A percentile compares a stretch with the other conserved stretches of the same genome.
These are phyloP conservation scores for Xylaria sp. DNA, from an alignment of 2,329 filamentous ascomycete species.

Conservation along the genomic window DNA sequence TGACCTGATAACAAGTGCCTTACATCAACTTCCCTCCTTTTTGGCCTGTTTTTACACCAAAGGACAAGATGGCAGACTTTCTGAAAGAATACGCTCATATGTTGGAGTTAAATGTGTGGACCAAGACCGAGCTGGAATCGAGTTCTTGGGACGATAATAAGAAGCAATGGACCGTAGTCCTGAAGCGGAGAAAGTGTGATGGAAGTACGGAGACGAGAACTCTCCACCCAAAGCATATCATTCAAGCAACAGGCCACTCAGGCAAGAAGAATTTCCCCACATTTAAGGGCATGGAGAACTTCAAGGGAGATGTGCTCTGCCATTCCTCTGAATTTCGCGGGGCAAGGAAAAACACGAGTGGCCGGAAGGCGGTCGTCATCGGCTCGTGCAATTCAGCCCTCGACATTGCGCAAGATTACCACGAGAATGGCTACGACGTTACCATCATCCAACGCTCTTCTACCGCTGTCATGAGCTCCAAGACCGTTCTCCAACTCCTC, in stretches of 20 bases:
- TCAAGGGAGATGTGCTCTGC: conserved; percentile 64
- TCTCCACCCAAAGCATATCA: conserved; percentile 70
- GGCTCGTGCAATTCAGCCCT: conserved; percentile 70
- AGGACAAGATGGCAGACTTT: conserved; percentile 74
- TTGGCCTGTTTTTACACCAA: conserved; percentile 75
- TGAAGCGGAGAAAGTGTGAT: conserved; percentile 45
- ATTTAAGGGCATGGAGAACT: conserved; percentile 65
- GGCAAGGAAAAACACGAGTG: conserved; percentile 52
- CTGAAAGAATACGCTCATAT: conserved; percentile 70
- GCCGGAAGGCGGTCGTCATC: conserved; percentile 65
- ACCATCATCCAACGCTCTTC: conserved; percentile 70
- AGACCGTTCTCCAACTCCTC: conserved; percentile 62
- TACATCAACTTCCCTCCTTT: conserved; percentile 70
- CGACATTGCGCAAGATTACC: conserved; percentile 69
- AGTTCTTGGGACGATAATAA: conserved; percentile 60
- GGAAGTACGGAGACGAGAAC: conserved; percentile 59
- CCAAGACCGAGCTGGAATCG: conserved; percentile 58
- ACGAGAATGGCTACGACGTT: conserved; percentile 67
- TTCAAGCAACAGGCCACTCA: conserved; percentile 75
- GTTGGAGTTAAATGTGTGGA: conserved; percentile 75
- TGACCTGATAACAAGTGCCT: conserved; percentile 55
- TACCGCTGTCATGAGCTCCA: conserved; percentile 65
- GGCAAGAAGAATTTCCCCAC: conserved; percentile 71
- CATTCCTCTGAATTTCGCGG: conserved; percentile 65
- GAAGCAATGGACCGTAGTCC: conserved; percentile 65